A percentile compares a stretch with the other conserved stretches of the same genome.
phyloP scores from a whole-genome alignment of 805 yeast genomes.

The Lipomyces spencermartinsiae region DNA sequence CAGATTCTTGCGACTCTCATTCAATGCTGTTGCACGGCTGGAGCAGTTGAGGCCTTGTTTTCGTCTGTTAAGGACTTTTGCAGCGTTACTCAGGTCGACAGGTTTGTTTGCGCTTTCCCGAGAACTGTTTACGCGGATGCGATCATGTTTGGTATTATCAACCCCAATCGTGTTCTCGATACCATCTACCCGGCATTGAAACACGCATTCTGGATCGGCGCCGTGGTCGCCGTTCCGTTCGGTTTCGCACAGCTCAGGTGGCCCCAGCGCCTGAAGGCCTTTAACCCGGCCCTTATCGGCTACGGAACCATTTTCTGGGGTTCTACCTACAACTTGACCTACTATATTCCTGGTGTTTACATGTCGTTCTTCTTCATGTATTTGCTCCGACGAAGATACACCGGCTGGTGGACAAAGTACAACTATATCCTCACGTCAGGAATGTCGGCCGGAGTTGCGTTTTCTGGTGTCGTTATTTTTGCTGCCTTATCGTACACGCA shows the following conservation, averaged over 20 bases:
- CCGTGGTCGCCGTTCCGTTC: constrained; percentile 28
- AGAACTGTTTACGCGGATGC: constrained; percentile 30
- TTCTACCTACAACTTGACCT: constrained; percentile 22
- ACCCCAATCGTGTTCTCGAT: constrained; percentile 24
- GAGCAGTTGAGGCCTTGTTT: constrained; percentile 27
- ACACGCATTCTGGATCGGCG: constrained; percentile 27
- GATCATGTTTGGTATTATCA: constrained; percentile 29
- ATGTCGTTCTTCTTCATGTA: constrained; percentile 62
- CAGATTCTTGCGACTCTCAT: constrained; percentile 40
- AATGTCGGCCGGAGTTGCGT: constrained; percentile 70
- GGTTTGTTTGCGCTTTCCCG: constrained; percentile 2
- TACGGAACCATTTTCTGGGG: constrained; percentile 29
- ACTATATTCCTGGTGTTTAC: constrained; percentile 26
- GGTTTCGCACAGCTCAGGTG: constrained; percentile 20
- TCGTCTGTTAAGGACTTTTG: constrained; percentile 26
- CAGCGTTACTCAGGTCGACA: constrained; percentile 24
- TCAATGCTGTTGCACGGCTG: constrained; percentile 20
- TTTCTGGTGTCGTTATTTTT: constrained; percentile 64
- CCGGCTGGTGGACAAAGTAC: constrained; percentile 43
- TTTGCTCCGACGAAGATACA: constrained; percentile 59
- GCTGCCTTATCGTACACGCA: constrained; percentile 50
- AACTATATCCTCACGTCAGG: constrained; percentile 50
- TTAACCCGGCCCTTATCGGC: constrained; percentile 23
- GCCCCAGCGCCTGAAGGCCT: constrained; percentile 4
- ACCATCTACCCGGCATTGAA: constrained; percentile 27